Base-by-base conservation (phyloP, 2,329 filamentous ascomycete species). In the Talaromyces pinophilus region DNA sequence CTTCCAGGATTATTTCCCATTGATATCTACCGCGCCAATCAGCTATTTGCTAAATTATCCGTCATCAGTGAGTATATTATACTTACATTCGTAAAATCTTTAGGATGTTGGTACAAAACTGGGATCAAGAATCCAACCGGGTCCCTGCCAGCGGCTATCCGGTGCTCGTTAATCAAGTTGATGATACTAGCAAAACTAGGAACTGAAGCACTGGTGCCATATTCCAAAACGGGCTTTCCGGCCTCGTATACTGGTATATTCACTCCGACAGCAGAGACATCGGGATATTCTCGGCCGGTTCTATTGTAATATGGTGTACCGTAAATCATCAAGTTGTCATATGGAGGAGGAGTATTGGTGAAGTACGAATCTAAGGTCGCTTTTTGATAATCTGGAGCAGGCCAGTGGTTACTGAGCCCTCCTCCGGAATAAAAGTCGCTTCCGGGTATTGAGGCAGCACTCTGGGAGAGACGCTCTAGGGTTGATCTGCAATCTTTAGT, bases 141-240 rank as follows among this genome's bases (percentile, higher is more conserved):
- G 0, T 81, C 72, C 72, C 84, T 82, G 3, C 84, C 84, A 5
- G 75, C 77, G 0, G 80, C 75, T n/a, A 89, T 75, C 40, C 86
- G 79, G 0, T 84, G 85, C 70, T 90, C 87, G 70, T 90, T 90
- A 64, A 90, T 76, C 4, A 90, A 80, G 1, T 84, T 80, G 42
- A 91, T 78, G 59, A 90, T 80, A 6, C 82, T 84, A 0, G 86
- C 84, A 28, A 87, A 85, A 0, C 86, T 78, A 0, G 89, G 89
- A 0, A 85, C 76, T 0, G 87, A 83, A 38, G 86, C 85, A n/a
- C 76, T 79, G 0, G 64, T 66, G 3, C 63, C 63, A 1, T 11
- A 48, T n/a, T 44, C 15, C 6, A 33, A 33, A 0, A 30, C 15
- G 19, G 13, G n/a, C 17, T 10, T 2, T 1, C 57, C 63, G 10